These are phyloP conservation scores for Thecamonas trahens DNA, from an alignment of 78 protist genomes.

Conservation along the genomic window DNA sequence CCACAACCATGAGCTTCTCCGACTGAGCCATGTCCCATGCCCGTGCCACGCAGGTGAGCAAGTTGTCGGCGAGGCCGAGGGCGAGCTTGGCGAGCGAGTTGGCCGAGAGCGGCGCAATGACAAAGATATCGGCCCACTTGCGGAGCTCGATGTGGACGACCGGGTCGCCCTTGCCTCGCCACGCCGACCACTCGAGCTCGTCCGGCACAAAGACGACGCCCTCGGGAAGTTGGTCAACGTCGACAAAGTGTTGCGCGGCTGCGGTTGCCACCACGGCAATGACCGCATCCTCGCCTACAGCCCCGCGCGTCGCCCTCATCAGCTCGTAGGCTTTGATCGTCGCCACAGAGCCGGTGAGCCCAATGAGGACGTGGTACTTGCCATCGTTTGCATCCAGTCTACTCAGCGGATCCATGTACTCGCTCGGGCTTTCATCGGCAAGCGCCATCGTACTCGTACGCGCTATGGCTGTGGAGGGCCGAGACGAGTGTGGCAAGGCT, in stretches of 20 bases:
- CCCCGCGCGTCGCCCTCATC: background rate
- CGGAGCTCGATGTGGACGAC: slow-evolving; percentile 70
- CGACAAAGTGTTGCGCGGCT: slow-evolving; percentile 35
- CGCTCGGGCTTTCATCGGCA: too few species aligned
- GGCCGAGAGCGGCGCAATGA: slow-evolving; percentile 86
- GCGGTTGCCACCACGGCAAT: slow-evolving; percentile 32
- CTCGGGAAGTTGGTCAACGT: background rate
- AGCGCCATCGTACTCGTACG: too few species aligned
- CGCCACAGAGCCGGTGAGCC: slow-evolving; percentile 64
- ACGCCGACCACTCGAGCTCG: slow-evolving; percentile 63
- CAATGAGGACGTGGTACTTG: slow-evolving; percentile 26
- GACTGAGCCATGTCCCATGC: slow-evolving; percentile 76
- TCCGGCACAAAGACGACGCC: slow-evolving; percentile 17
- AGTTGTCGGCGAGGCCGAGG: slow-evolving; percentile 76
- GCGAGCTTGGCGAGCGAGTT: slow-evolving; percentile 83
- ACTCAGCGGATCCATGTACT: too few species aligned
- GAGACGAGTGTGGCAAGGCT: too few species aligned
- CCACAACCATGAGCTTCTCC: slow-evolving; percentile 35
- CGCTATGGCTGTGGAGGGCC: too few species aligned
- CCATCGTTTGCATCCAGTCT: too few species aligned
- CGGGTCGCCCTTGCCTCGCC: slow-evolving; percentile 38
- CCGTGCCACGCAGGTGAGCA: slow-evolving; percentile 60
- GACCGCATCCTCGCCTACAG: slow-evolving; percentile 1
- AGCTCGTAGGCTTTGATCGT: slow-evolving; percentile 42
- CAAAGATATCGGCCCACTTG: slow-evolving; percentile 72